Percentiles rank a stretch among this genome's conserved stretches.
Evolutionary conservation across 192 early-diverging fungal genomes (phyloP).

Genomic region (Helicostylum pulchrum): DNA sequence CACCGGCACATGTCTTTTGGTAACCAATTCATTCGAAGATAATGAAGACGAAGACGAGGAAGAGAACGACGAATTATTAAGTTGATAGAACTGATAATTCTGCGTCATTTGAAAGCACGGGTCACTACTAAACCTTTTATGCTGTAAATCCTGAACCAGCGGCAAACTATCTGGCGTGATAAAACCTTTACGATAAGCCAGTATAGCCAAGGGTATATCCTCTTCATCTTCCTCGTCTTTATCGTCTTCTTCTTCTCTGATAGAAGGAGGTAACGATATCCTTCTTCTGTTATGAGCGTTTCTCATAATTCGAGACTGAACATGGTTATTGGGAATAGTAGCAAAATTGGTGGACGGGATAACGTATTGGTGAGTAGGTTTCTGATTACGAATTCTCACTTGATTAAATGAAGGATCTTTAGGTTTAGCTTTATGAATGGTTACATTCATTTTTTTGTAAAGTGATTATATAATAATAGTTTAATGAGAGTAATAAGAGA

Average conservation of each 20-base stretch:
- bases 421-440: not conserved
- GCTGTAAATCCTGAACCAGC: no score
- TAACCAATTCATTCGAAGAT: no score
- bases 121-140: no score
- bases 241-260: no score
- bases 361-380: not conserved
- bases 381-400: not conserved
- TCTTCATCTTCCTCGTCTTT: not conserved
- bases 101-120: no score
- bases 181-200: not conserved
- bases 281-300: no score
- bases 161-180: no score
- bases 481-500: not conserved
- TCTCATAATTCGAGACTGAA: not conserved
- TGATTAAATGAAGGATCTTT: not conserved
- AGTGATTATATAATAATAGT: not conserved
- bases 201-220: not conserved
- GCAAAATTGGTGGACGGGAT: not conserved
- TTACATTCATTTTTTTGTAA: not conserved
- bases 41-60: no score
- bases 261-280: no score
- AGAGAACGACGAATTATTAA: no score
- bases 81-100: no score
- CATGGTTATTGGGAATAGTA: not conserved
- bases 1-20: no score